Base-by-base conservation (phyloP, 2,329 filamentous ascomycete species). In the Chaetothyriales sp. region DNA sequence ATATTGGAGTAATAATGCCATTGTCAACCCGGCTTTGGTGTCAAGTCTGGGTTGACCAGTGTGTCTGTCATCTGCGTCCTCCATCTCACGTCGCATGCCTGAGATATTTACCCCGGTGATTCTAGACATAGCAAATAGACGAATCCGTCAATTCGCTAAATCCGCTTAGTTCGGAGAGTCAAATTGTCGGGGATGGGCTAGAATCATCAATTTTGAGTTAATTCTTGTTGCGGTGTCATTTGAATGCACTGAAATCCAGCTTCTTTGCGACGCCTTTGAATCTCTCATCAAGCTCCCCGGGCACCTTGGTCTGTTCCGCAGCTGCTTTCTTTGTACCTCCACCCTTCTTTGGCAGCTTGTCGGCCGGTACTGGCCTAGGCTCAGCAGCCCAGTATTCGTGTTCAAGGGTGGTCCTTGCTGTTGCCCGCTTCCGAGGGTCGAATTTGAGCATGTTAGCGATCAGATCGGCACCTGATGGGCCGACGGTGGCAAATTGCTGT, bases 311-410 rank as follows among this genome's bases (percentile, higher is more conserved):
- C 48, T 95, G 70, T 67, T 95, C 89, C 54, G 86, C 85, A 0
- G 80, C 89, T 67, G 85, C 86, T 61, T 85, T 80, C 43, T 51
- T 58, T 54, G 82, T 74, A 6, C 83, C 85, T 0, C 80, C 83
- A 4, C 77, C 77, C 66, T 90, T 92, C 58, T 77, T 79, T 1
- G 92, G 92, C 49, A 98, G 72, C 62, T 92, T 81, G 63, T 86
- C 79, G 62, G 89, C 89, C 55, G 77, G 78, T 1, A 88, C 94
- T 2, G 92, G 90, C 60, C 81, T 80, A 0, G 92, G 92, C 37
- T 92, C 84, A 20, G 78, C 79, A 43, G 78, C 79, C 88, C 90
- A 98, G 82, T 87, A 98, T 47, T 77, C 72, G 66, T 97, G 89
- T 65, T 82, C 75, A 51, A 98, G 75, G 65, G 92, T 83, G 56